phyloP scores from a whole-genome alignment of 352 stramenopile genomes.

The Pythium dissotocum region DNA sequence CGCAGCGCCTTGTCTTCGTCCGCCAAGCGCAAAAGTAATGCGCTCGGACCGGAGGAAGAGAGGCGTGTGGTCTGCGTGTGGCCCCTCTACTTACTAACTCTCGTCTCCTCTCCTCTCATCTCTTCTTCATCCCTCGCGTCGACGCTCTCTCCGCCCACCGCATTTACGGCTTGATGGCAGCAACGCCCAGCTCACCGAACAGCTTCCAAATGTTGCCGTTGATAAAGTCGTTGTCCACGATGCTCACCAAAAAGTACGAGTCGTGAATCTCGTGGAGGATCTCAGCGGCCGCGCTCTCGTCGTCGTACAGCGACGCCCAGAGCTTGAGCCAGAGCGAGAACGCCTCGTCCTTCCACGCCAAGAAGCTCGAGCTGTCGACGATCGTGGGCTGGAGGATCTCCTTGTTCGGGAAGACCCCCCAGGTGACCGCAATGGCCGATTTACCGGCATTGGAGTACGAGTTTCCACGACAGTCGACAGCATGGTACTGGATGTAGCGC shows the following conservation, averaged over 20 bases:
- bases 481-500: constrained; percentile 88
- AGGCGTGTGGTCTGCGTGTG: neutral
- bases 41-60: constrained; percentile 19
- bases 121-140: constrained; percentile 1
- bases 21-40: constrained; percentile 2
- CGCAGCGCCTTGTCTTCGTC: constrained; percentile 14
- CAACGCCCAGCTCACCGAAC: constrained; percentile 39
- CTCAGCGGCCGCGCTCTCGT: constrained; percentile 84
- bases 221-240: constrained; percentile 99
- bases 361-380: constrained; percentile 96
- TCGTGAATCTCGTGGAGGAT: constrained; percentile 96
- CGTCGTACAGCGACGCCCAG: constrained; percentile 97
- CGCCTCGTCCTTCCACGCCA: constrained; percentile 96
- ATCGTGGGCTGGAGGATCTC: constrained; percentile 97
- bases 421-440: constrained; percentile 96
- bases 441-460: constrained; percentile 90
- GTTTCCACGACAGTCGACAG: constrained; percentile 88
- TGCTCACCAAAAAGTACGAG: constrained; percentile 97
- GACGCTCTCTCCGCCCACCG: neutral
- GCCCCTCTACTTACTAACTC: neutral
- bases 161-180: neutral
- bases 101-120: neutral
- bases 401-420: constrained; percentile 97
- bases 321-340: constrained; percentile 96
- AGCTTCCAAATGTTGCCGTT: constrained; percentile 86